Evolutionary conservation across 805 yeast species (phyloP).

Genomic region (Groenewaldozyma tartarivorans): DNA sequence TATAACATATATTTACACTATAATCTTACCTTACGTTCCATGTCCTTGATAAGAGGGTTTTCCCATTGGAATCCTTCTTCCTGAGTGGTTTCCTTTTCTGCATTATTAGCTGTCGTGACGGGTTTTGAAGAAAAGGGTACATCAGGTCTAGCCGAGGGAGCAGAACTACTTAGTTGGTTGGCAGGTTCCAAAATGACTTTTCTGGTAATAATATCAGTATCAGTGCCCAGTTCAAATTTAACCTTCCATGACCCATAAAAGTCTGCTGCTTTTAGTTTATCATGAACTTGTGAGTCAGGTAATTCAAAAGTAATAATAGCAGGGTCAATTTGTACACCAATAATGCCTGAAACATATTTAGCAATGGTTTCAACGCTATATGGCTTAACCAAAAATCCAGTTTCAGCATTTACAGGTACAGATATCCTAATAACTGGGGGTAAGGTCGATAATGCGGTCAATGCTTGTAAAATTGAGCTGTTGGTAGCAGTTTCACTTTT

Average conservation of each 20-base stretch:
- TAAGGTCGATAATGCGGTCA: conserved; percentile 8
- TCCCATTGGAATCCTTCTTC: conserved; percentile 15
- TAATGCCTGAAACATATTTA: conserved; percentile 7
- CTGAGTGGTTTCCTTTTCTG: background rate
- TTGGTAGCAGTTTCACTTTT: background rate
- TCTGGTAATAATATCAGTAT: background rate
- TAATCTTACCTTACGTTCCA: conserved; percentile 1
- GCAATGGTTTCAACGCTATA: conserved; percentile 8
- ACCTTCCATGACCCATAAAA: conserved; percentile 5
- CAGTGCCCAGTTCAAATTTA: background rate
- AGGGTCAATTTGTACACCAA: conserved; percentile 10
- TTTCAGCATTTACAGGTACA: conserved; percentile 1
- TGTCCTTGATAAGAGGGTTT: conserved; percentile 9
- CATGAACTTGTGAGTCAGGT: conserved; percentile 7
- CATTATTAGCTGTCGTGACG: background rate
- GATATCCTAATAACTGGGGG: conserved; percentile 7
- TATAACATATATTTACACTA: background rate
- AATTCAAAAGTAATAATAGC: conserved; percentile 5
- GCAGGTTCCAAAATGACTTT: conserved; percentile 3
- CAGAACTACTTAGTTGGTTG: background rate
- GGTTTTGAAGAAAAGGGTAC: conserved; percentile 7
- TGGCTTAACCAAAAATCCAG: conserved; percentile 9
- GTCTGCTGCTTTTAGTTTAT: conserved; percentile 6
- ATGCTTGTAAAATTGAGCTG: conserved; percentile 1
- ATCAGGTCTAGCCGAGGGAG: conserved; percentile 8